A percentile compares a stretch with the other conserved stretches of the same genome.
Conservation (phyloP, 2,329 filamentous ascomycete genomes). For the Exophiala sp. region DNA sequence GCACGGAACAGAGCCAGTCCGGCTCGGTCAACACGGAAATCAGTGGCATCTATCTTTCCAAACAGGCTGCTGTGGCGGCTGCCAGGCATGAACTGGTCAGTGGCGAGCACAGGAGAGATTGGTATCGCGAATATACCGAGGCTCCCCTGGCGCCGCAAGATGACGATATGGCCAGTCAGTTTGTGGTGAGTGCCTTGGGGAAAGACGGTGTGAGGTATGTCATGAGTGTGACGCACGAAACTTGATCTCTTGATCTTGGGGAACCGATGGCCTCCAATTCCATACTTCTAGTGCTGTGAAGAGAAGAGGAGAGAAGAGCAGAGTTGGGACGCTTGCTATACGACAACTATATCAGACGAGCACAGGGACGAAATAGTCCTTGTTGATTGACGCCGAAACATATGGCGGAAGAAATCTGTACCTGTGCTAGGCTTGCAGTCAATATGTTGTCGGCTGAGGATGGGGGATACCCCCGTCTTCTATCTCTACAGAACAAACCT, state of each 20-base stretch:
- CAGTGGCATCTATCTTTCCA: slow-evolving; percentile 11
- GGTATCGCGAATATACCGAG: slow-evolving; percentile 14
- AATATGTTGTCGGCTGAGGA: no score
- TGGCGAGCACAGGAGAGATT: slow-evolving; percentile 13
- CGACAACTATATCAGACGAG: no score
- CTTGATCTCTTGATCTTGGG: slow-evolving; percentile 22
- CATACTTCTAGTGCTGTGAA: no score
- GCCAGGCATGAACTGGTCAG: slow-evolving; percentile 15
- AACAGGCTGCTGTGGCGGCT: slow-evolving; percentile 14
- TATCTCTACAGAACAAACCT: no score
- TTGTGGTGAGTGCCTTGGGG: slow-evolving; percentile 11
- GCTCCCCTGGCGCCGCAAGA: neutral
- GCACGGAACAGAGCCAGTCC: slow-evolving; percentile 3
- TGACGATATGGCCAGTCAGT: slow-evolving; percentile 7
- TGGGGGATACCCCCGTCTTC: no score
- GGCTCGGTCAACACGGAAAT: slow-evolving; percentile 13
- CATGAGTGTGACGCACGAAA: slow-evolving; percentile 14
- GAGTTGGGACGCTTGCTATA: no score
- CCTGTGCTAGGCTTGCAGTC: no score
- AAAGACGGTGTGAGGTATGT: slow-evolving; percentile 6
- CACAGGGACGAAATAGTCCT: no score
- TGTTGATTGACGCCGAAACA: no score
- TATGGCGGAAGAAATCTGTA: no score
- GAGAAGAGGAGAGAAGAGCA: no score
- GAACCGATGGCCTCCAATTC: slow-evolving; percentile 33